phyloP scores from a whole-genome alignment of 306 rosid genomes.

The Cicer bijugum region DNA sequence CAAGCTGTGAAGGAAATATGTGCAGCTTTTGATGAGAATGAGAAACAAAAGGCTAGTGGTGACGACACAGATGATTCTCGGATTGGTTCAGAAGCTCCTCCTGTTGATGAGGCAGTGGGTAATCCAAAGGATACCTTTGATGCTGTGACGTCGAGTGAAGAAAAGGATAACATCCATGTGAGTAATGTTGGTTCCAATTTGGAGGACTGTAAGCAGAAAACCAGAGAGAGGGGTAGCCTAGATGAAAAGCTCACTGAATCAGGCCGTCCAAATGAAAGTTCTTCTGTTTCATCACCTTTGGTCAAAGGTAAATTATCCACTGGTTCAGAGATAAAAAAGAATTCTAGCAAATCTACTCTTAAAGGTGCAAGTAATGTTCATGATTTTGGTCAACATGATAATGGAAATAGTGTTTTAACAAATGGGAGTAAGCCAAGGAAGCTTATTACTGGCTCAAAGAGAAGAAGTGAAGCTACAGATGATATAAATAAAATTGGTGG shows the following conservation, averaged over 20 bases:
- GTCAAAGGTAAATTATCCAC: constrained; percentile 49
- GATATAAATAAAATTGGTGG: constrained; percentile 53
- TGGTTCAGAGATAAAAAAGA: constrained; percentile 50
- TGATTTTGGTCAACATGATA: constrained; percentile 49
- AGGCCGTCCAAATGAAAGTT: constrained; percentile 51
- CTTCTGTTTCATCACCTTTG: constrained; percentile 58
- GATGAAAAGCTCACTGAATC: constrained; percentile 55
- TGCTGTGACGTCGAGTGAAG: constrained; percentile 49
- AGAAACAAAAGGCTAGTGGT: constrained; percentile 64
- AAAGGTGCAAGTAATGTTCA: constrained; percentile 47
- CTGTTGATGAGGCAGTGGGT: constrained; percentile 59
- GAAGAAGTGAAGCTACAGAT: constrained; percentile 54
- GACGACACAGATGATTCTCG: constrained; percentile 68
- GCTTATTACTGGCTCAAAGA: constrained; percentile 57
- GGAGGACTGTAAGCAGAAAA: constrained; percentile 63
- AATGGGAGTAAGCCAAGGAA: constrained; percentile 63
- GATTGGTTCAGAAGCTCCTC: constrained; percentile 65
- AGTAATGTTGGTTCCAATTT: constrained; percentile 58
- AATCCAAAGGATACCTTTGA: constrained; percentile 59
- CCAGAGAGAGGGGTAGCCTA: constrained; percentile 55
- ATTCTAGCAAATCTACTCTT: constrained; percentile 47
- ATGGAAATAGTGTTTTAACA: constrained; percentile 51
- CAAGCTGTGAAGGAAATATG: constrained; percentile 96
- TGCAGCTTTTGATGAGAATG: constrained; percentile 76
- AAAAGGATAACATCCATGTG: constrained; percentile 42